Conservation (phyloP, 2,329 filamentous ascomycete species). For the Ascochyta lentis region DNA sequence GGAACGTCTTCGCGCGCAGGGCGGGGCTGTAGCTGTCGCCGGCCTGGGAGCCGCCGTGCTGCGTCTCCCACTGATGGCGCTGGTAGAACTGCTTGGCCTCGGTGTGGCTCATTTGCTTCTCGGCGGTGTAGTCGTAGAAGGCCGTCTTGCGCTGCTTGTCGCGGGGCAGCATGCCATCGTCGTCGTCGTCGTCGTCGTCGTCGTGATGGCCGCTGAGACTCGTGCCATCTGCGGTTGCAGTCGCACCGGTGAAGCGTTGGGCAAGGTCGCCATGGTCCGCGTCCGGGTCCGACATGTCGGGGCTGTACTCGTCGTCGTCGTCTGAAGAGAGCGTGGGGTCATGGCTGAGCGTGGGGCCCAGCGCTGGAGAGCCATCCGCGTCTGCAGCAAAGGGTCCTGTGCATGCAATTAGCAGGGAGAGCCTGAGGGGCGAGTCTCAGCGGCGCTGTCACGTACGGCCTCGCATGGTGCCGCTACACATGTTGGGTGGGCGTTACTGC, state of each 20-base stretch:
- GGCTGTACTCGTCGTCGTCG: conserved; percentile 45
- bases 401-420: background rate
- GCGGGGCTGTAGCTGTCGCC: conserved; percentile 51
- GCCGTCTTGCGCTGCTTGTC: conserved; percentile 73
- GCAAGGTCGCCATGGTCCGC: conserved; percentile 19
- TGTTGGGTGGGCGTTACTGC: conserved; percentile 17
- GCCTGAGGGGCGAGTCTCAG: background rate
- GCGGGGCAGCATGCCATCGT: conserved; percentile 52
- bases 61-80: conserved; percentile 73
- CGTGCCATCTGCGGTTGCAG: conserved; percentile 29
- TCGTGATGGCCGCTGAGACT: conserved; percentile 30
- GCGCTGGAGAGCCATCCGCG: conserved; percentile 46
- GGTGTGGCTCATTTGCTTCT: conserved; percentile 91
- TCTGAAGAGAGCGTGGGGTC: conserved; percentile 47
- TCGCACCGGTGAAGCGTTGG: conserved; percentile 28
- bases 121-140: conserved; percentile 90
- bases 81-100: conserved; percentile 98
- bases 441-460: conserved; percentile 24
- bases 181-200: conserved; percentile 38
- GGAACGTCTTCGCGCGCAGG: conserved; percentile 54
- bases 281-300: conserved; percentile 40
- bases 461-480: conserved; percentile 36
- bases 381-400: conserved; percentile 40
- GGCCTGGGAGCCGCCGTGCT: conserved; percentile 51
- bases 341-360: conserved; percentile 37